Percentiles rank a stretch among this genome's conserved stretches.
These are phyloP conservation scores for Ophiostoma sp. DNA, from an alignment of 2,329 filamentous ascomycete genomes.

Conservation along the genomic window DNA sequence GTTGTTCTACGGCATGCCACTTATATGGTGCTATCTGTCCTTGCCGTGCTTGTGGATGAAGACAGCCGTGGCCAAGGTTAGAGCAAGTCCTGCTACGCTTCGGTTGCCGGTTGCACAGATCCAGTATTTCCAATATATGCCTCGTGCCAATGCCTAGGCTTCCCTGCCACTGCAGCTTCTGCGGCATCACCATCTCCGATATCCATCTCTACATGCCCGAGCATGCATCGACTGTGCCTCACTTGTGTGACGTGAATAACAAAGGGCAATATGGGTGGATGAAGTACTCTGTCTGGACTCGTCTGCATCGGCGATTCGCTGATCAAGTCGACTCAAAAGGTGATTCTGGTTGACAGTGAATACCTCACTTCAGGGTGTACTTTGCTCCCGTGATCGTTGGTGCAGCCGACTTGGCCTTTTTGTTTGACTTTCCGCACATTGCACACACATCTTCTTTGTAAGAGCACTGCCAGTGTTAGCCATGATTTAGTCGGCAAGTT, in stretches of 20 bases:
- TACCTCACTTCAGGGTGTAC: conserved; percentile 53
- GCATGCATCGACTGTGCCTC: neutral
- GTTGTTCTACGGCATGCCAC: neutral
- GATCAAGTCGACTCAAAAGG: neutral
- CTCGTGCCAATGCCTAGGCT: neutral
- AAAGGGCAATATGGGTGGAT: neutral
- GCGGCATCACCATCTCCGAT: neutral
- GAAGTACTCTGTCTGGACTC: neutral
- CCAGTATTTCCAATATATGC: neutral
- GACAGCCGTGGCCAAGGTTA: neutral
- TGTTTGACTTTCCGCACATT: conserved; percentile 58
- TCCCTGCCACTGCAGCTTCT: neutral
- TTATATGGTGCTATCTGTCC: neutral
- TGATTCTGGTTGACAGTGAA: neutral
- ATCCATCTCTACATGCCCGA: neutral
- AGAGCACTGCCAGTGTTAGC: conserved; percentile 41
- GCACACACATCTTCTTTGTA: conserved; percentile 59
- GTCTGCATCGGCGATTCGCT: no score
- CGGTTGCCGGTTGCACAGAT: neutral
- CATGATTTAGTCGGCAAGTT: neutral
- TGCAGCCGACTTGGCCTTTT: conserved; percentile 45
- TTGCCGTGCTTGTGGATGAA: neutral
- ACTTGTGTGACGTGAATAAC: neutral
- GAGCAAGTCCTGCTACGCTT: neutral
- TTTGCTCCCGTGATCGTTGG: conserved; percentile 57